Percentiles rank a stretch among this genome's conserved stretches.
These are phyloP conservation scores for Mucor indicus DNA, from an alignment of 371 early-diverging fungal genomes.

Conservation along the genomic window DNA sequence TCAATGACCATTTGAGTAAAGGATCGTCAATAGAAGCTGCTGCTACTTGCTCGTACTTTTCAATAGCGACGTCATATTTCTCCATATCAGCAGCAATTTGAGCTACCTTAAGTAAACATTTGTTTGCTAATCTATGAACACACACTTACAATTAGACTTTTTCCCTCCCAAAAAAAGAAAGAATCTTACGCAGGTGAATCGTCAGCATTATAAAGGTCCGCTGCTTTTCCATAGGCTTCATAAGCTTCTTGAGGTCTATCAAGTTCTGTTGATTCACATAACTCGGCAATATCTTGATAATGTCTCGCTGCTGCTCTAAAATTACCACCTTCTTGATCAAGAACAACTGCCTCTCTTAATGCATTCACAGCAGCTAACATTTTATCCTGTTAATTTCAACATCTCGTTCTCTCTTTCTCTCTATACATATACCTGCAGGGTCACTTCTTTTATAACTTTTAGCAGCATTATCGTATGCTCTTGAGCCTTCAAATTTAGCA, in stretches of 20 bases:
- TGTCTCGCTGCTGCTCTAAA: constrained; percentile 91
- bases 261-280: constrained; percentile 81
- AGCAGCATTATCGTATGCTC: constrained; percentile 80
- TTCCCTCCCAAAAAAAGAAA: constrained; percentile 1
- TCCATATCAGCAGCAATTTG: constrained; percentile 86
- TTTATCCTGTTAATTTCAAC: no score
- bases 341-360: constrained; percentile 71
- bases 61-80: constrained; percentile 84
- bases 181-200: constrained; percentile 80
- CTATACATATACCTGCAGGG: constrained; percentile 62
- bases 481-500: constrained; percentile 56
- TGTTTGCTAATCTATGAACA: constrained; percentile 73
- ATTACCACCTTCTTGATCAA: constrained; percentile 84
- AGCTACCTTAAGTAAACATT: constrained; percentile 88
- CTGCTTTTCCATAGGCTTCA: constrained; percentile 84
- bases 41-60: constrained; percentile 86
- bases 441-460: constrained; percentile 85
- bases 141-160: background rate
- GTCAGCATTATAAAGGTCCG: constrained; percentile 89
- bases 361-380: constrained; percentile 79
- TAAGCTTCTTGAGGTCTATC: constrained; percentile 76
- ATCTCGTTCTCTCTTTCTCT: background rate
- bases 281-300: constrained; percentile 89
- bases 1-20: constrained; percentile 91
- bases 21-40: constrained; percentile 80